phyloP scores from a whole-genome alignment of 768 basidiomycete species.

The Hirschioporus abietinus region DNA sequence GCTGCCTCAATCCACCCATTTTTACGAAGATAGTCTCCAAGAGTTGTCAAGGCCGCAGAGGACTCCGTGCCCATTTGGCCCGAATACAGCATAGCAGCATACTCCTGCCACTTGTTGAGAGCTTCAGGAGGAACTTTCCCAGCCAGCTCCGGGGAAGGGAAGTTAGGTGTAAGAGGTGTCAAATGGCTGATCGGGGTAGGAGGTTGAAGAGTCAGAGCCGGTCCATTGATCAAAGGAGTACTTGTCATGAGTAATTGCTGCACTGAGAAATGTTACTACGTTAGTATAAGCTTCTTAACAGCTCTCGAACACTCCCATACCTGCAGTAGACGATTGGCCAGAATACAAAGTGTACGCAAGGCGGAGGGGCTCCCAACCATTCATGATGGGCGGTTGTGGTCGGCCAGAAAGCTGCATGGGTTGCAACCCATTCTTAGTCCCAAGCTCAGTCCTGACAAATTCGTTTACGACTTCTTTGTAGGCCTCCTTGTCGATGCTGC shows the following conservation, averaged over 20 bases:
- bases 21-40: constrained; percentile 76
- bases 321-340: constrained; percentile 72
- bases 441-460: constrained; percentile 76
- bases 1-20: constrained; percentile 80
- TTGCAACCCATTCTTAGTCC: constrained; percentile 27
- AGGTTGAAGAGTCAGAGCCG: constrained; percentile 33
- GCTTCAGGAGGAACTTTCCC: constrained; percentile 55
- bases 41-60: constrained; percentile 68
- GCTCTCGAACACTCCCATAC: constrained; percentile 36
- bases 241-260: constrained; percentile 67
- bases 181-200: constrained; percentile 27
- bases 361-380: constrained; percentile 67
- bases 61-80: constrained; percentile 64
- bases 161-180: constrained; percentile 64
- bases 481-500: constrained; percentile 85
- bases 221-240: constrained; percentile 33
- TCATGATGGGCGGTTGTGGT: constrained; percentile 23
- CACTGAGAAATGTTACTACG: constrained; percentile 36
- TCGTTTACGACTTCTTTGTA: constrained; percentile 90
- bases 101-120: constrained; percentile 79
- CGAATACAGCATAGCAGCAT: constrained; percentile 75
- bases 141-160: constrained; percentile 38
- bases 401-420: constrained; percentile 19
- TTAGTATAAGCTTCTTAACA: constrained; percentile 6
- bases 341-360: constrained; percentile 81